Evolutionary conservation across 2,329 filamentous ascomycete genomes (phyloP), one percentile per base, ranked within the genome.

Genomic region (Cladophialophora exuberans): DNA sequence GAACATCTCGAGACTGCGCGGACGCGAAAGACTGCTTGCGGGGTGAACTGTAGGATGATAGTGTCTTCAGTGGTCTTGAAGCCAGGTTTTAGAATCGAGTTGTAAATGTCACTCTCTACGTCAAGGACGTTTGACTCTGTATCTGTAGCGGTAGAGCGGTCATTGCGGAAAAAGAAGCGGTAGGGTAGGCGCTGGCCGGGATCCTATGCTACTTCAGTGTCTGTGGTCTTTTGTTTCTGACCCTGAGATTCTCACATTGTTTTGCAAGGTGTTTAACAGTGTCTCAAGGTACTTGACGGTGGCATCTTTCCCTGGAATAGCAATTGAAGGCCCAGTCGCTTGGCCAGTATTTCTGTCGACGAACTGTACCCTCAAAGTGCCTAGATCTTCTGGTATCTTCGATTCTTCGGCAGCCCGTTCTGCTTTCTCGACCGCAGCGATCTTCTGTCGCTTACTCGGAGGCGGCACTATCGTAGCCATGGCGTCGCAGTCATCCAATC

Each of bases 11-110:
- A 93, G 36, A 97, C 91, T 9, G 90, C 88, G 66, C 94, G 91
- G 20, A 97, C 94, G 66, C 88, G 86, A 78, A 97, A 97, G 0
- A 97, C 88, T 18, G 93, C 90, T 72, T 99, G 93, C 0, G 94
- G 93, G 31, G 84, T 83, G 69, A 83, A 86, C 56, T 84, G 81
- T 11, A 87, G 79, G 35, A 80, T 78, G 22, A 87, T 76, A 28
- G 81, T 79, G 59, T 84, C 80, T 76, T 88, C 84, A 22, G 82
- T 83, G 2, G 77, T 79, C 63, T 78, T 80, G 31, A 79, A 61
- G 0, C 76, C 77, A 33, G 73, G 76, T 66, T 77, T 72, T 20
- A 81, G 72, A 18, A 82, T 69, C 2, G 78, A 76, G 49, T 80
- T 77, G 64, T 80, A 83, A 20, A 79, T 54, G 60, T 78, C 72